Base-by-base conservation (phyloP, 495 filamentous ascomycete species). In the Penicilliopsis zonata region DNA sequence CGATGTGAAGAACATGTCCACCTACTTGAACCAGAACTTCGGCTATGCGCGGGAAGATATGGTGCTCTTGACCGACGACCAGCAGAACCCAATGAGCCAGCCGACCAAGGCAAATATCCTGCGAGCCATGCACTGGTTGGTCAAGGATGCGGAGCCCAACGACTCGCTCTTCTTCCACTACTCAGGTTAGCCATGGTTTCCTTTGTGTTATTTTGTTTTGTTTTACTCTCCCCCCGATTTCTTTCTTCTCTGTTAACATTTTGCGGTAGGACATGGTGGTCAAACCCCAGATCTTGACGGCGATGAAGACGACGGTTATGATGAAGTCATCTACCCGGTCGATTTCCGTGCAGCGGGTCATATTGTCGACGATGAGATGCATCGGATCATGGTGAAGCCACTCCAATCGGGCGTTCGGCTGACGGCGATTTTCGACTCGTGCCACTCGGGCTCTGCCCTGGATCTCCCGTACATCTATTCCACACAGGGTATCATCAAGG, bases 81-180 rank as follows among this genome's bases (percentile, higher is more conserved):
- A 94, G 56, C 85, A 92, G 52, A 88, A 94, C 43, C 85, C 86
- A 10, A 93, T 94, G 80, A 93, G 84, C 56, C 85, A 93, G 55
- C 90, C 90, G 10, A 94, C 86, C 1, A 94, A 94, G 56, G 80
- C 80, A 34, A 98, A 98, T 47, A 95, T 98, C 35, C 59, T 98
- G 16, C 73, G 92, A 13, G 90, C 90, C 13, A 96, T 96, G 90
- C 88, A 94, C 55, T 98, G 90, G 90, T 63, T 98, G 17, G 86
- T 96, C 22, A 95, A 94, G 57, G 88, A 94, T 52, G 88, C 88
- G 13, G 72, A 70, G 33, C 82, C 90, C 0, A 93, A 95, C 49
- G 90, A 98, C 48, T 94, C 90, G 9, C 69, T 98, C 21, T 98
- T 98, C 63, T 95, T 98, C 65, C 90, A 98, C 54, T 98, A 94